Conservation (phyloP, 148 eudicot species). For the Bassia scoparia region DNA sequence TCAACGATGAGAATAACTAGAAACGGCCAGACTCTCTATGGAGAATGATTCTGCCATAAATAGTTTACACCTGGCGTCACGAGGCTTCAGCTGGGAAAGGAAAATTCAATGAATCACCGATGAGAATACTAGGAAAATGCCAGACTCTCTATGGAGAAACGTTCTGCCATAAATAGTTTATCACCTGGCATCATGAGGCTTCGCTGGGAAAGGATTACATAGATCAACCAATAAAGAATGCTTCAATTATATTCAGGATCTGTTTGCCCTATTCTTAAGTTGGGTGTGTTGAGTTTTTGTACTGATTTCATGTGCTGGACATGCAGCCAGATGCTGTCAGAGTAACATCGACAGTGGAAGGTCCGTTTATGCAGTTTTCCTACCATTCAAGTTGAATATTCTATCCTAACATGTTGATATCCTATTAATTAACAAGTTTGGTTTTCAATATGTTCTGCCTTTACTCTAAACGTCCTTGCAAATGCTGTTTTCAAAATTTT, state of each 20-base stretch:
- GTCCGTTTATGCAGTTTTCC: constrained; percentile 31
- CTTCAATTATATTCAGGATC: constrained; percentile 13
- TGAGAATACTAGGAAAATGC: constrained; percentile 47
- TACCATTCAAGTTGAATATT: constrained; percentile 3
- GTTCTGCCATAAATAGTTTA: constrained; percentile 25
- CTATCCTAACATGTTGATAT: neutral
- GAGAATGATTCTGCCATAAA: no score
- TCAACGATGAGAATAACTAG: no score
- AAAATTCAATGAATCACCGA: constrained; percentile 16
- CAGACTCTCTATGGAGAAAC: constrained; percentile 27
- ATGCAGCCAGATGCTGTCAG: constrained; percentile 65
- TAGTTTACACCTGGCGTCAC: no score
- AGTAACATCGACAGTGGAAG: constrained; percentile 41
- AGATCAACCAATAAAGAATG: constrained; percentile 18
- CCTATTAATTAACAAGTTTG: neutral
- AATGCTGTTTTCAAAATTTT: constrained; percentile 59
- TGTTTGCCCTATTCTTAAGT: constrained; percentile 12
- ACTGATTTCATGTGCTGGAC: constrained; percentile 13
- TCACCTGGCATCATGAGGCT: constrained; percentile 19
- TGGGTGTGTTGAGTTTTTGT: neutral
- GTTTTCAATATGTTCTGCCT: neutral
- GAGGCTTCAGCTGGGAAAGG: no score
- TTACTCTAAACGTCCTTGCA: constrained; percentile 36
- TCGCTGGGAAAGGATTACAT: constrained; percentile 19
- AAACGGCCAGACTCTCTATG: no score